Percentiles rank a stretch among this genome's conserved stretches.
These are phyloP conservation scores for Avena sativa DNA, from an alignment of 176 grass and related monocot genomes.

Conservation along the genomic window DNA sequence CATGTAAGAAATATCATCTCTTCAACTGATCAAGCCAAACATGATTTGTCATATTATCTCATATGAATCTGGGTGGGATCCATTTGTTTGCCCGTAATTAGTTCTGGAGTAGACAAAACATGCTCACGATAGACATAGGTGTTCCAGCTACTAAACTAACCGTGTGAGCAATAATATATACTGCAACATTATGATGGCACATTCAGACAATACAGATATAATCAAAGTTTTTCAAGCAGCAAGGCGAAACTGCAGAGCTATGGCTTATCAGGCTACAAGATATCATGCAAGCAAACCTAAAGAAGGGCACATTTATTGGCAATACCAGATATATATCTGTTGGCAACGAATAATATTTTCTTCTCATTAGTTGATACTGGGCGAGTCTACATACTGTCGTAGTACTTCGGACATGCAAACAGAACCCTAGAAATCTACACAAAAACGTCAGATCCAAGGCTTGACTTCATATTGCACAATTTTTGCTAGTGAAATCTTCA, in stretches of 20 bases:
- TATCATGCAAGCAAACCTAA: slow-evolving; percentile 17
- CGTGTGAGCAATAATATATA: slow-evolving; percentile 18
- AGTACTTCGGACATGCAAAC: slow-evolving; percentile 26
- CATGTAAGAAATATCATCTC: slow-evolving; percentile 31
- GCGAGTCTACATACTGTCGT: slow-evolving; percentile 16
- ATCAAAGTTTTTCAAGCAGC: slow-evolving; percentile 5
- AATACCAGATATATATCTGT: slow-evolving; percentile 19
- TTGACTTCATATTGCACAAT: background rate
- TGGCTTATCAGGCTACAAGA: slow-evolving; percentile 32
- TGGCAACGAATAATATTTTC: slow-evolving; percentile 6
- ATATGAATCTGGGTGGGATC: background rate
- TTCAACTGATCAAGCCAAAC: slow-evolving; percentile 18
- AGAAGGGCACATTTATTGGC: slow-evolving; percentile 31
- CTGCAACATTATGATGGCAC: slow-evolving; percentile 18
- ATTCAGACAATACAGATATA: slow-evolving; percentile 26
- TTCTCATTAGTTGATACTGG: slow-evolving; percentile 29
- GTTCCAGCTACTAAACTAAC: slow-evolving; percentile 32
- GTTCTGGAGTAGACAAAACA: slow-evolving; percentile 1
- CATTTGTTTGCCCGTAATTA: slow-evolving; percentile 23
- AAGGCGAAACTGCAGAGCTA: slow-evolving; percentile 10
- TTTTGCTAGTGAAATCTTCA: slow-evolving; percentile 28
- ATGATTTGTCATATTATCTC: slow-evolving; percentile 34
- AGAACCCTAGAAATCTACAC: slow-evolving; percentile 5
- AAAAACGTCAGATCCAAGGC: background rate
- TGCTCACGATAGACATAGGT: slow-evolving; percentile 18